Percentiles rank a stretch among this genome's conserved stretches.
phyloP scores from a whole-genome alignment of 345 rosid genomes.

The Microthlaspi erraticum region DNA sequence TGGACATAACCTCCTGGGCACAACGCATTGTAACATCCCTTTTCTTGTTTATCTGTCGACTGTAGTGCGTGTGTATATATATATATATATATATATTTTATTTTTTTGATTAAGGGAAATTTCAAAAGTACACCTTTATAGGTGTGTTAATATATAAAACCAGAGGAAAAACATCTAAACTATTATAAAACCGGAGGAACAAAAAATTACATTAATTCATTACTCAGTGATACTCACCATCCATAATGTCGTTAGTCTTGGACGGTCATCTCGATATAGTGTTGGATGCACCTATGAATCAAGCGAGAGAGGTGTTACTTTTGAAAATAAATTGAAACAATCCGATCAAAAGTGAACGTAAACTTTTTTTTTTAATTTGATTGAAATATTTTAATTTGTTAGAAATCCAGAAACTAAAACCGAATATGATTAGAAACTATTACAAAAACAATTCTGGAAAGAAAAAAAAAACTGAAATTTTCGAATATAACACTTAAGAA shows the following conservation, averaged over 20 bases:
- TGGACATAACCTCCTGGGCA: conserved; percentile 39
- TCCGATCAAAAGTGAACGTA: background rate
- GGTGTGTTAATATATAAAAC: too few relatives aligned
- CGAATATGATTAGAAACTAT: too few relatives aligned
- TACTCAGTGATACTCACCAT: conserved; percentile 20
- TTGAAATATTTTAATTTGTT: background rate
- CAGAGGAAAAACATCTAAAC: background rate
- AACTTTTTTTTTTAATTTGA: background rate
- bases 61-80: too few relatives aligned
- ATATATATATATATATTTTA: too few relatives aligned
- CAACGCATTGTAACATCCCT: conserved; percentile 42
- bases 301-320: background rate
- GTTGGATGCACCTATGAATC: conserved; percentile 19
- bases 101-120: too few relatives aligned
- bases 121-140: too few relatives aligned
- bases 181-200: background rate
- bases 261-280: conserved; percentile 35
- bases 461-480: too few relatives aligned
- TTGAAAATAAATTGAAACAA: background rate
- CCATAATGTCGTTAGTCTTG: conserved; percentile 39
- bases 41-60: conserved; percentile 30
- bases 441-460: too few relatives aligned
- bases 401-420: background rate
- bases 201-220: background rate
- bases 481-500: background rate